phyloP scores from a whole-genome alignment of 768 basidiomycete genomes.

The Agaricus sinodeliciosus region DNA sequence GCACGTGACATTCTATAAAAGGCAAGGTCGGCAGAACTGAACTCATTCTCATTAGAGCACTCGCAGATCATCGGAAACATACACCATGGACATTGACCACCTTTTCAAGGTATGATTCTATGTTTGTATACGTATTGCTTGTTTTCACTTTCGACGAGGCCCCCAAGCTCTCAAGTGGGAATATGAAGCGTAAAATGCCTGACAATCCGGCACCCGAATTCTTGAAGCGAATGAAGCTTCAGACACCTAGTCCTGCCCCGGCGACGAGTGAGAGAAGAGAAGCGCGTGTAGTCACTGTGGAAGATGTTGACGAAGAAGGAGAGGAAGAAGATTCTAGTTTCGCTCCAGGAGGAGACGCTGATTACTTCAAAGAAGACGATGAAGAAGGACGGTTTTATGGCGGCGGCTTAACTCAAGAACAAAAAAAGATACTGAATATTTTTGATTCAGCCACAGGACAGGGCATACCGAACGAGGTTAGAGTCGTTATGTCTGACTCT shows the following conservation, averaged over 20 bases:
- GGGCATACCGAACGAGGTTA: slow-evolving; percentile 61
- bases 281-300: slow-evolving; percentile 42
- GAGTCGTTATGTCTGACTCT: slow-evolving; percentile 19
- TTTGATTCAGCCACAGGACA: slow-evolving; percentile 74
- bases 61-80: background rate
- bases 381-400: slow-evolving; percentile 92
- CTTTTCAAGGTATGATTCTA: slow-evolving; percentile 38
- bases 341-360: slow-evolving; percentile 83
- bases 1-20: slow-evolving; percentile 10
- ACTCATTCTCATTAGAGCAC: background rate
- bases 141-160: slow-evolving; percentile 31
- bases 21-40: background rate
- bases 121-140: background rate
- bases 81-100: slow-evolving; percentile 43
- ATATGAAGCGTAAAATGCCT: slow-evolving; percentile 68
- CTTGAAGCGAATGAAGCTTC: slow-evolving; percentile 72
- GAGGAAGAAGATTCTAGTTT: slow-evolving; percentile 39
- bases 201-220: slow-evolving; percentile 76
- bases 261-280: slow-evolving; percentile 16
- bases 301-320: slow-evolving; percentile 56
- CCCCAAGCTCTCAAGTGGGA: slow-evolving; percentile 57
- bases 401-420: slow-evolving; percentile 85
- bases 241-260: slow-evolving; percentile 21
- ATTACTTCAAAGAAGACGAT: slow-evolving; percentile 88
- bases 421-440: slow-evolving; percentile 93